Evolutionary conservation across 108 stramenopile genomes (phyloP), one percentile per base, ranked within the genome.

Genomic region (Aurantiochytrium sp.): DNA sequence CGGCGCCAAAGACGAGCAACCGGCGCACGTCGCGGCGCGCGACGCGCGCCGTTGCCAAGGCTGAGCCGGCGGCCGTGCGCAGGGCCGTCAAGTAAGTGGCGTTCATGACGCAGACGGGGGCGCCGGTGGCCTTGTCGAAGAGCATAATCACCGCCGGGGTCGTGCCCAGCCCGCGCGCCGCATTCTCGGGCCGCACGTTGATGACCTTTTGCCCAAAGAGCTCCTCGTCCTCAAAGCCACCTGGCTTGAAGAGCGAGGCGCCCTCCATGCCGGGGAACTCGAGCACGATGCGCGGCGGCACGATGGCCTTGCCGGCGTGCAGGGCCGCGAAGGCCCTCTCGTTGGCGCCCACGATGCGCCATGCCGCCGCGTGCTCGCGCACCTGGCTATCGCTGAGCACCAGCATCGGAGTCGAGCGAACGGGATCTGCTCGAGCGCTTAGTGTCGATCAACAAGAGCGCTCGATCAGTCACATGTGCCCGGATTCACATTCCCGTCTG

Each of bases 141-240:
- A 81, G 73, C 73, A 81, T 81, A 15, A 42, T 81, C 45, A 48
- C 45, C 36, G 73, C 73, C 36, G 73, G 73, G 39, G 73, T 81
- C 0, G 73, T 81, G 17, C 73, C 73, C 30, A 81, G 36, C 19
- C 73, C 73, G 12, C 42, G 42, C 24, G 39, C 45, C 10, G 73
- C 73, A 48, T 81, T 81, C 24, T 12, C 73, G 32, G 73, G 73
- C 12, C 73, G 39, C 27, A 81, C 73, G 32, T 81, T 41, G n/a
- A 81, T 81, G 17, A 81, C 45, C 24, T 81, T 81, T 81, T 48
- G 73, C 45, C 73, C 73, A 2, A 81, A 81, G 45, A 48, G 1
- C 6, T 15, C 42, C 39, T 22, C 21, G 42, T 48, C 30, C 24
- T 81, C 45, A 30, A 81, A 48, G 45, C 36, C 45, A 27, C 73